Percentiles rank a stretch among this genome's conserved stretches.
Evolutionary conservation across 805 yeast genomes (phyloP).

Genomic region (Suhomyces kilbournensis): DNA sequence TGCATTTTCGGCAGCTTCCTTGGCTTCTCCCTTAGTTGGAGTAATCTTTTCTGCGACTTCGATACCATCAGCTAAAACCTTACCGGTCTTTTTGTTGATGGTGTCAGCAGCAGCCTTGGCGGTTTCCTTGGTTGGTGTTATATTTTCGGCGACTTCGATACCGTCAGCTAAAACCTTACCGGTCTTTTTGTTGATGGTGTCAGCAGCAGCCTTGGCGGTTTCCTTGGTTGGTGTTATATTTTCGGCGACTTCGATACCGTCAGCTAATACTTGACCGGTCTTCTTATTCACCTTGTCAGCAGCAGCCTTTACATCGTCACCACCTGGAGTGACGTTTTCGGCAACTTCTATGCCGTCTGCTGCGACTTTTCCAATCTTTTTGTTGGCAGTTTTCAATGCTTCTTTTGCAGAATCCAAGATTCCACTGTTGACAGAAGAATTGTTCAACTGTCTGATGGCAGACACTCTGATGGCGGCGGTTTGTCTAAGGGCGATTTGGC

Average conservation of each 20-base stretch:
- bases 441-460: background rate
- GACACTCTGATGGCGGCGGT: constrained; percentile 4
- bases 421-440: constrained; percentile 2
- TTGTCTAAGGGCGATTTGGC: constrained; percentile 8
- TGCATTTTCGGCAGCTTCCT: background rate
- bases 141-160: constrained; percentile 31
- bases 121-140: constrained; percentile 3
- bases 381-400: constrained; percentile 28
- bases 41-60: constrained; percentile 29
- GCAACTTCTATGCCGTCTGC: constrained; percentile 42
- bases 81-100: constrained; percentile 30
- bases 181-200: constrained; percentile 22
- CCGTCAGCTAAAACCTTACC: constrained; percentile 40
- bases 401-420: constrained; percentile 36
- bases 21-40: constrained; percentile 1
- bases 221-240: constrained; percentile 3
- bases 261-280: constrained; percentile 32
- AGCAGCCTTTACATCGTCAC: constrained; percentile 21
- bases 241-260: constrained; percentile 17
- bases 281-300: constrained; percentile 26
- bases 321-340: constrained; percentile 20
- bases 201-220: constrained; percentile 6
- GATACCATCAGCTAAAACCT: constrained; percentile 36
- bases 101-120: constrained; percentile 7
- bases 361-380: constrained; percentile 39